Evolutionary conservation across 2,329 filamentous ascomycete species (phyloP).

Genomic region (Botrytis pseudocinerea): DNA sequence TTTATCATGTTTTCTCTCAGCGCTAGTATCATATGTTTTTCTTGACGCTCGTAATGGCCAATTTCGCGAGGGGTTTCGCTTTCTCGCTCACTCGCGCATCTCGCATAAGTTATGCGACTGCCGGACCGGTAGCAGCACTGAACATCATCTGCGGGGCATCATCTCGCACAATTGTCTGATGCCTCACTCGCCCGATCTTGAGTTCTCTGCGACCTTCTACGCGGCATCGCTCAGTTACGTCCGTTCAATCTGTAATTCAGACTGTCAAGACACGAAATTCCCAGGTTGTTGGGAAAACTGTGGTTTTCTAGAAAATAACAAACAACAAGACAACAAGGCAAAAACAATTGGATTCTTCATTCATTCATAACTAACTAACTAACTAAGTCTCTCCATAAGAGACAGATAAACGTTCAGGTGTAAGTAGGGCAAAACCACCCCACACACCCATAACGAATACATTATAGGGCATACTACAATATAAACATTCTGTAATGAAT

Average conservation of each 20-base stretch:
- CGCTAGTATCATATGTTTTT: slow-evolving; percentile 11
- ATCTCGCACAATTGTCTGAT: slow-evolving; percentile 11
- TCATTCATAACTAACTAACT: too few relatives aligned
- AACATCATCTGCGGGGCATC: slow-evolving; percentile 10
- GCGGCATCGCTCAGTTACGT: slow-evolving; percentile 10
- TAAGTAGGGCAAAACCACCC: too few relatives aligned
- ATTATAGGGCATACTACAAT: too few relatives aligned
- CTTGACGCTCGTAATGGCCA: slow-evolving; percentile 10
- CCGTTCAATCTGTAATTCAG: slow-evolving; percentile 10
- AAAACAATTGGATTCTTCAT: too few relatives aligned
- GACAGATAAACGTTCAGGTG: too few relatives aligned
- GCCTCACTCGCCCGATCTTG: slow-evolving; percentile 11
- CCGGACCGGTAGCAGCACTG: slow-evolving; percentile 4
- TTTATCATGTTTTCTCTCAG: slow-evolving; percentile 12
- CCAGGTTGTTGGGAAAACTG: not conserved
- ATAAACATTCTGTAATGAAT: too few relatives aligned
- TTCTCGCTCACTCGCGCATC: slow-evolving; percentile 7
- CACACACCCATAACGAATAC: too few relatives aligned
- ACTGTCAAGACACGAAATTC: slow-evolving; percentile 9
- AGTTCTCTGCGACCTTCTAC: slow-evolving; percentile 11
- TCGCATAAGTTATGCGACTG: slow-evolving; percentile 13
- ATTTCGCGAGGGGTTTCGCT: slow-evolving; percentile 11
- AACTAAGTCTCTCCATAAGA: too few relatives aligned
- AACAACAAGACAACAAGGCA: too few relatives aligned
- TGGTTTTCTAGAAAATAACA: too few relatives aligned